phyloP scores from a whole-genome alignment of 805 yeast species.

The Metschnikowia reukaufii region DNA sequence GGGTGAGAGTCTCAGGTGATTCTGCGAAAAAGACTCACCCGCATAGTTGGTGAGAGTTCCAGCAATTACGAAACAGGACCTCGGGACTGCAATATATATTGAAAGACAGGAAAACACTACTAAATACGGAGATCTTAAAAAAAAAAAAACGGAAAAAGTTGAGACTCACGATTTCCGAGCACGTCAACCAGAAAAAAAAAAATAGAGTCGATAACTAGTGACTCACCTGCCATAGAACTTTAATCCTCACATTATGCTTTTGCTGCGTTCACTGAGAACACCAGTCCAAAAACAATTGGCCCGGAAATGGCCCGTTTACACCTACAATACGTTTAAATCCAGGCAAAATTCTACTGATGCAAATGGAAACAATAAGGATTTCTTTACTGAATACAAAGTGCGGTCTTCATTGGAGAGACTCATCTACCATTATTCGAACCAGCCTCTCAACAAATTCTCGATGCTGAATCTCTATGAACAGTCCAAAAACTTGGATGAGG shows the following conservation, averaged over 20 bases:
- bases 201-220: too few relatives aligned
- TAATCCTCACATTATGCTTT: background rate
- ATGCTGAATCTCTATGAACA: constrained; percentile 49
- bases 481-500: constrained; percentile 39
- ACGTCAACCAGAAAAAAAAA: background rate
- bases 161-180: background rate
- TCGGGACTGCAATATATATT: too few relatives aligned
- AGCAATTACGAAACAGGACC: too few relatives aligned
- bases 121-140: background rate
- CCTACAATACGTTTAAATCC: background rate
- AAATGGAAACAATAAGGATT: constrained; percentile 20
- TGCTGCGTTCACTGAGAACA: background rate
- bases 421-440: constrained; percentile 55
- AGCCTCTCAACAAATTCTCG: constrained; percentile 53
- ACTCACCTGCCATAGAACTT: background rate
- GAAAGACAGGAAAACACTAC: background rate
- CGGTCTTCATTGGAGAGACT: constrained; percentile 59
- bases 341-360: background rate
- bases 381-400: constrained; percentile 54
- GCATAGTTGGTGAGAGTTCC: too few relatives aligned
- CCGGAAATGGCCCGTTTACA: background rate
- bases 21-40: background rate
- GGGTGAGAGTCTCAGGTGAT: background rate
- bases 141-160: too few relatives aligned
- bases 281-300: background rate